Evolutionary conservation across 495 filamentous ascomycete species (phyloP).

Genomic region (Trichocladium antarcticum): DNA sequence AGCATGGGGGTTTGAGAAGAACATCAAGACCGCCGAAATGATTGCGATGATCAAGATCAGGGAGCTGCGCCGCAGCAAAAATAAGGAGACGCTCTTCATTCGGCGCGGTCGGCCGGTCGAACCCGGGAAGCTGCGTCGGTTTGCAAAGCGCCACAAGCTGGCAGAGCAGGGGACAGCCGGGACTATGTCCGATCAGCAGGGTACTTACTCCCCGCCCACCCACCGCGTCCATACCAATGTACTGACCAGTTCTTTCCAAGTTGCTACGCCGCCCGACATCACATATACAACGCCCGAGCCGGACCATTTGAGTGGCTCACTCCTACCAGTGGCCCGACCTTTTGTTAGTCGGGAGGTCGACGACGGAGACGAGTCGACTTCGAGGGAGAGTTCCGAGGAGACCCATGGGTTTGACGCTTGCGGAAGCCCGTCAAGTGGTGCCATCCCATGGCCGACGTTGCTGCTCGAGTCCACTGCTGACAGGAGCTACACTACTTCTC

Average conservation of each 20-base stretch:
- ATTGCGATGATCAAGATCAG: slow-evolving; percentile 18
- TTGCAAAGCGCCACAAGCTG: slow-evolving; percentile 9
- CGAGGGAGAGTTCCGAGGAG: not conserved
- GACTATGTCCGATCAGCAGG: not conserved
- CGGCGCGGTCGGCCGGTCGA: slow-evolving; percentile 7
- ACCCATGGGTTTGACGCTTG: not conserved
- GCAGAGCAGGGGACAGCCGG: not conserved
- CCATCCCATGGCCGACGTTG: not conserved
- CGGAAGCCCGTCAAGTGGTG: not conserved
- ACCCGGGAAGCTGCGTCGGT: slow-evolving; percentile 13
- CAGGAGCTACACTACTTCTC: not conserved
- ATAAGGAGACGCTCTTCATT: slow-evolving; percentile 15
- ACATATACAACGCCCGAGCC: slow-evolving; percentile 12
- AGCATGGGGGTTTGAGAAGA: slow-evolving; percentile 21
- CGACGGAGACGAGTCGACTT: not conserved
- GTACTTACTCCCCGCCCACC: not conserved
- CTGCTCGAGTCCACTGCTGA: not conserved
- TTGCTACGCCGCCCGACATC: slow-evolving; percentile 5
- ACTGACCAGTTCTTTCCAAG: not conserved
- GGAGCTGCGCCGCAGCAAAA: slow-evolving; percentile 8
- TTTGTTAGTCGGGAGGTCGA: not conserved
- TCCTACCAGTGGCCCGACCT: not conserved
- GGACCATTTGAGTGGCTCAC: not conserved
- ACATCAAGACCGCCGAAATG: slow-evolving; percentile 17
- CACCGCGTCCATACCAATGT: not conserved